phyloP scores from a whole-genome alignment of 176 grass and related monocot genomes.

The Carex pumila region DNA sequence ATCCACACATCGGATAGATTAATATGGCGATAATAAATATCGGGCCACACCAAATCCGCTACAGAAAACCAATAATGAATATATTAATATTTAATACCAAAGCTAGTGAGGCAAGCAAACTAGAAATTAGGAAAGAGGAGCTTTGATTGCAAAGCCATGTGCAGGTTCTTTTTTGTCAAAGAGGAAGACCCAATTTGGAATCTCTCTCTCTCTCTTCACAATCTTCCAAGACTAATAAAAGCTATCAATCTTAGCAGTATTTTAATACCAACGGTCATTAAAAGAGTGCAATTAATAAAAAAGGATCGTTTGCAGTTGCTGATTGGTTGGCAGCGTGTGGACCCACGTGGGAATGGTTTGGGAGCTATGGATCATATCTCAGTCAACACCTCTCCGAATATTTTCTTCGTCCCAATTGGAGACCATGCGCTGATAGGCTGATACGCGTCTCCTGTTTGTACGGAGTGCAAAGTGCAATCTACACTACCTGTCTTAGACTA shows the following conservation, averaged over 20 bases:
- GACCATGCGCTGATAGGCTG: background rate
- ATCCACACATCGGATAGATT: too few species aligned
- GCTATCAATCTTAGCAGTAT: background rate
- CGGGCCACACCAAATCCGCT: background rate
- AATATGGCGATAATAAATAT: background rate
- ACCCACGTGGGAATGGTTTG: background rate
- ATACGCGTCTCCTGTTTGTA: background rate
- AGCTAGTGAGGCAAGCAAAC: constrained; percentile 17
- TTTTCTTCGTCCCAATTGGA: constrained; percentile 10
- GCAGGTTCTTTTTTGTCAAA: constrained; percentile 15
- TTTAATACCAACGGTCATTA: constrained; percentile 4
- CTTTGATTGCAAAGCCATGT: constrained; percentile 14
- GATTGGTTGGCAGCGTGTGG: constrained; percentile 24
- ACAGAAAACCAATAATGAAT: background rate
- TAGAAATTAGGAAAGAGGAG: background rate
- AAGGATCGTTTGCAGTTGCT: background rate
- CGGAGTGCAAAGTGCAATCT: background rate
- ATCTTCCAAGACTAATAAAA: constrained; percentile 9
- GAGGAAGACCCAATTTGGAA: background rate
- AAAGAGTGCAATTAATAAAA: constrained; percentile 10
- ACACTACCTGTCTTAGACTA: background rate
- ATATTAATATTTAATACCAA: constrained; percentile 12
- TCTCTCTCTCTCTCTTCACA: background rate
- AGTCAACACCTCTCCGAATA: constrained; percentile 13
- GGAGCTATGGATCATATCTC: constrained; percentile 1